Conservation (phyloP, 371 early-diverging fungal species). For the Rhizopus delemar region DNA sequence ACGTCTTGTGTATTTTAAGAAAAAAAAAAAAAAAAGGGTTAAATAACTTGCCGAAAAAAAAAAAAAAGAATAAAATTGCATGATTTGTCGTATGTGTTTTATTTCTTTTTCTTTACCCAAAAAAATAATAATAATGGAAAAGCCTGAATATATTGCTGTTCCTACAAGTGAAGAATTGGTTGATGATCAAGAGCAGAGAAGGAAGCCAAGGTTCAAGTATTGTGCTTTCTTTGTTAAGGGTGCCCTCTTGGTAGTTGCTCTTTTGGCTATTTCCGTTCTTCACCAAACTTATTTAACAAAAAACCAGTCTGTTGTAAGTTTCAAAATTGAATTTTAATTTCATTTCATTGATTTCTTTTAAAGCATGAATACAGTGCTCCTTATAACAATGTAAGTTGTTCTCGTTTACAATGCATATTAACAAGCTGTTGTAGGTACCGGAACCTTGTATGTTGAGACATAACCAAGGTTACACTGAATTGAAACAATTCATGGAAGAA, state of each 20-base stretch:
- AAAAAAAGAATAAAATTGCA: background rate
- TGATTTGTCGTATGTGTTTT: background rate
- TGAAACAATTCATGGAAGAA: slow-evolving; percentile 17
- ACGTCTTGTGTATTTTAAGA: no score
- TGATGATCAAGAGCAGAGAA: slow-evolving; percentile 13
- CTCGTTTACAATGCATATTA: no score
- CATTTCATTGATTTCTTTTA: no score
- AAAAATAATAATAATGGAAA: slow-evolving; percentile 23
- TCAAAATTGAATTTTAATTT: no score
- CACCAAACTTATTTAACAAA: no score
- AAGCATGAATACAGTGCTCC: no score
- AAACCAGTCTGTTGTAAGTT: no score
- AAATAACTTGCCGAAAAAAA: background rate
- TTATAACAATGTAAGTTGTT: background rate
- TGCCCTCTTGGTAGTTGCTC: background rate
- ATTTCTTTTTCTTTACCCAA: background rate
- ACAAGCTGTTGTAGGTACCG: background rate
- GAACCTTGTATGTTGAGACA: slow-evolving; percentile 20
- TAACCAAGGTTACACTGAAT: slow-evolving; percentile 17
- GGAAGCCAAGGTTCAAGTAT: background rate
- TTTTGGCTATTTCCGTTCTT: no score
- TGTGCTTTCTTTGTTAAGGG: background rate
- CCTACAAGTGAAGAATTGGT: slow-evolving; percentile 22
- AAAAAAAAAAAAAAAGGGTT: no score
- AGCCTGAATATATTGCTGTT: slow-evolving; percentile 23